Base-by-base conservation (phyloP, 2,329 filamentous ascomycete species). In the Colletotrichum melonis region DNA sequence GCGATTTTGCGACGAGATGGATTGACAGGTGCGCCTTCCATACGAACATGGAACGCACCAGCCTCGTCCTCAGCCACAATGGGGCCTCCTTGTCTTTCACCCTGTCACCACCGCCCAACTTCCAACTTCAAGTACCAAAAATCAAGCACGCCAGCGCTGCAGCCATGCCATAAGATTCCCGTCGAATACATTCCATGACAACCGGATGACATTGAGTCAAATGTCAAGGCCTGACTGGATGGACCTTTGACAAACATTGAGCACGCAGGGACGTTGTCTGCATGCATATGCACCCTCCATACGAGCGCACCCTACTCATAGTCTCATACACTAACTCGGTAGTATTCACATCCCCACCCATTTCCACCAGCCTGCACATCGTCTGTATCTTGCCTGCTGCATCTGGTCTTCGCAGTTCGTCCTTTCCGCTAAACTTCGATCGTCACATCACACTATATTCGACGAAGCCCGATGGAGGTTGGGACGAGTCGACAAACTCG, bases 381-480 rank as follows among this genome's bases (percentile, higher is more conserved):
- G 32, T 38, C 54, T 46, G 63, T 42, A 59, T 58, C 63, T 26
- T 30, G 30, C 46, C 28, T 28, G 2, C 28, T 35, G 4, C 46
- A 32, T 54, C 42, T 19, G 22, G 42, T 28, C 22, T 35, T n/a
- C n/a, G 19, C 12, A 30, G 30, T 38, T 26, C 46, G 7, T 64
- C 49, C 11, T 6, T 49, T 32, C 22, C 60, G 12, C 14, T 14
- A 35, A 9, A 12, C 58, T 32, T 30, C 30, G 22, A 46, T 68
- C 42, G 42, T 28, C 30, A 59, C 19, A 55, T 42, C 52, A 69
- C 54, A 59, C 64, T 58, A 69, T 66, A 58, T 11, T 49, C 38
- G 28, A 30, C 46, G 42, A 49, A 55, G 19, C 49, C 59, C 14
- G 22, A 66, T 58, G 42, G 19, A 24, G 59, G 52, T 64, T 64